phyloP scores from a whole-genome alignment of 2,329 filamentous ascomycete species.

The Aureobasidium musti region DNA sequence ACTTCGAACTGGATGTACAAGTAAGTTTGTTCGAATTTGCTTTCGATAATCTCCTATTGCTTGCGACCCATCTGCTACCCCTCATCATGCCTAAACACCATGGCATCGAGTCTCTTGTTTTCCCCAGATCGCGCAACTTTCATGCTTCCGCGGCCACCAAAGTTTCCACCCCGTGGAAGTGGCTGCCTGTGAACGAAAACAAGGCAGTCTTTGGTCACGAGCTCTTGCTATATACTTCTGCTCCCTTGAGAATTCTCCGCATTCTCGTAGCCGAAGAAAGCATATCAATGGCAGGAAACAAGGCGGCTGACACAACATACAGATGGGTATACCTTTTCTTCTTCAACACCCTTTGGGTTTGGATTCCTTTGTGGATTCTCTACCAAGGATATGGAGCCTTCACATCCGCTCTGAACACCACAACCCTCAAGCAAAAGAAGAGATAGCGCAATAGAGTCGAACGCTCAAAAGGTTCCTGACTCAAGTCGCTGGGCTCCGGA shows the following conservation, averaged over 20 bases:
- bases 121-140: neutral
- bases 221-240: neutral
- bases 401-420: neutral
- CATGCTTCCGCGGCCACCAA: neutral
- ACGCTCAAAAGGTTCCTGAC: too few relatives aligned
- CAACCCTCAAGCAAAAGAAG: neutral
- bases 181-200: neutral
- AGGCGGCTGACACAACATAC: neutral
- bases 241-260: neutral
- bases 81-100: neutral
- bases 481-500: too few relatives aligned
- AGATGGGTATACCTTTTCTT: constrained; percentile 64
- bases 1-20: constrained; percentile 62
- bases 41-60: neutral
- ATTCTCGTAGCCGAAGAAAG: neutral
- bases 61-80: neutral
- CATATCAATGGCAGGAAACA: neutral
- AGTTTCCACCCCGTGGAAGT: neutral
- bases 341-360: constrained; percentile 66
- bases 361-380: constrained; percentile 60
- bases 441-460: neutral
- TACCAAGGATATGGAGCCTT: constrained; percentile 49
- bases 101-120: neutral
- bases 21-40: constrained; percentile 39
- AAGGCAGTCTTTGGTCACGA: neutral